Base-by-base conservation (phyloP, 192 early-diverging fungal species). In the Lobosporangium transversale region DNA sequence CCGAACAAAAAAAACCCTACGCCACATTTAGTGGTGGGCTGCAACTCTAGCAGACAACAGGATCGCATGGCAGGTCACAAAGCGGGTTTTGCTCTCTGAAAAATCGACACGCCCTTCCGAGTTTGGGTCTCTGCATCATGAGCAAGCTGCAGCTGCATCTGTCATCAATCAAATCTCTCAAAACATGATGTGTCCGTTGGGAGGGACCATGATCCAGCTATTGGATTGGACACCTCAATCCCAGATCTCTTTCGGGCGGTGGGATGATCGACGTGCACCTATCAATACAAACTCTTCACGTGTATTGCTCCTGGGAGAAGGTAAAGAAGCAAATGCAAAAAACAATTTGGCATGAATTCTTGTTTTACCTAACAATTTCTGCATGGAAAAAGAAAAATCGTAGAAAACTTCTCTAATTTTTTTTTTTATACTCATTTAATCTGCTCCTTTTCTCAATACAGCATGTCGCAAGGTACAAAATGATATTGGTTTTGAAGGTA, bases 51-150 rank as follows among this genome's bases (percentile, higher is more conserved):
- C 49, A 21, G 71, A 75, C 35, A 55, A 61, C 27, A 66, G 71
- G 27, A 66, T 75, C 12, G 71, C 71, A 30, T 75, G 71, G 71
- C 71, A 75, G 30, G 63, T 75, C 32, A 64, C 71, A 4, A 66
- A 66, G 24, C 51, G 71, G 0, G 45, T 66, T 12, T 17, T 12
- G 6, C 56, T 74, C 20, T 66, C 63, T 36, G 71, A 75, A 60
- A 75, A 75, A 23, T 61, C 70, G 10, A 20, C 52, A 1, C 57
- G 55, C 10, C 52, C 58, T 2, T 5, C 30, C 14, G 64, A 66
- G 40, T 43, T 55, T 35, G 58, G 51, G 23, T 30, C 57, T 21
- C 24, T 43, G 4, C 45, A 53, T 21, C 45, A 66, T 12, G 58
- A 65, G 30, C 63, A 71, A 32, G 61, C 61, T 14, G 59, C 59